These are phyloP conservation scores for Magnusiomyces clavatus DNA, from an alignment of 1,139 yeast genomes.

Conservation along the genomic window DNA sequence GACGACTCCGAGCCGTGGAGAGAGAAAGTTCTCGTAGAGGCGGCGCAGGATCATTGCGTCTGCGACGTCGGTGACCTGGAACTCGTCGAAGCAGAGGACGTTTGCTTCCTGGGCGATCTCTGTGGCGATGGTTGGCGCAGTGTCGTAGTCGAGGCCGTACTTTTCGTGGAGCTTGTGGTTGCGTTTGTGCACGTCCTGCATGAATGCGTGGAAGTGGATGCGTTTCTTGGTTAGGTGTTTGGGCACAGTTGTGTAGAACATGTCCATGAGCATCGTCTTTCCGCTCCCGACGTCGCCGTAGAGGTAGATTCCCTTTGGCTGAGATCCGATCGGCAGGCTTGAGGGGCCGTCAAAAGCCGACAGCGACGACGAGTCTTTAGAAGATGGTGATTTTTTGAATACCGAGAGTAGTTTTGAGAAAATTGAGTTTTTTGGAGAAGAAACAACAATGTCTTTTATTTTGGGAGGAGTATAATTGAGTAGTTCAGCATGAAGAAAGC, in stretches of 20 bases:
- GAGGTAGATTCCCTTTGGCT: constrained; percentile 75
- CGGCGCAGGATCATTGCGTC: constrained; percentile 94
- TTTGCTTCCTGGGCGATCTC: constrained; percentile 73
- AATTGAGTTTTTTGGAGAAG: background rate
- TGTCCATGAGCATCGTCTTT: constrained; percentile 95
- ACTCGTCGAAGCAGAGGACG: constrained; percentile 88
- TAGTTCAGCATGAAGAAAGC: constrained; percentile 22
- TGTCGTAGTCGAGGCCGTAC: constrained; percentile 65
- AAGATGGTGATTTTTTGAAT: constrained; percentile 11
- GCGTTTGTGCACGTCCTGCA: constrained; percentile 88
- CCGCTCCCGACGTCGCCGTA: constrained; percentile 99
- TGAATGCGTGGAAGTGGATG: constrained; percentile 91
- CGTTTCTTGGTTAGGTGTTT: constrained; percentile 64
- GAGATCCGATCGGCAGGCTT: constrained; percentile 20
- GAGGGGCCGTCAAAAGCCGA: constrained; percentile 8
- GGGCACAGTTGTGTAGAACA: constrained; percentile 81
- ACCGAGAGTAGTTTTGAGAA: constrained; percentile 10
- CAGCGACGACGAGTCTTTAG: background rate
- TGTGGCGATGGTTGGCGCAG: constrained; percentile 75
- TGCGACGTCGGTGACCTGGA: constrained; percentile 89
- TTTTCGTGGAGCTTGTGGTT: constrained; percentile 63
- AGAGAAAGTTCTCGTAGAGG: constrained; percentile 50
- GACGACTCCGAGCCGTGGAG: constrained; percentile 70
- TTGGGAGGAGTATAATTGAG: constrained; percentile 21
- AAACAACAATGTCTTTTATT: constrained; percentile 4